phyloP scores from a whole-genome alignment of 441 rosid genomes.

The Aleurites moluccanus region DNA sequence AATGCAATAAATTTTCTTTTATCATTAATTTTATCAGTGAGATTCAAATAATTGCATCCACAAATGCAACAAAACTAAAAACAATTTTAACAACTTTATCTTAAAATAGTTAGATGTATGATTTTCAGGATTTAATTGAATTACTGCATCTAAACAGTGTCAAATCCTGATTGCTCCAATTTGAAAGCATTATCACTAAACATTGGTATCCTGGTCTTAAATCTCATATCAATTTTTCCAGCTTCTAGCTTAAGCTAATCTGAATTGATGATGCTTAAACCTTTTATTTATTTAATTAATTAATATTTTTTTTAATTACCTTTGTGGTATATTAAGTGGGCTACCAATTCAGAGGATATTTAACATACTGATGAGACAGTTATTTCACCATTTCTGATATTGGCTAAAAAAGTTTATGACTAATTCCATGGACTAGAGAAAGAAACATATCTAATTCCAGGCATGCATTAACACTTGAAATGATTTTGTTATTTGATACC shows the following conservation, averaged over 20 bases:
- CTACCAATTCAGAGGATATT: background rate
- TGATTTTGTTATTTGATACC: too few species aligned
- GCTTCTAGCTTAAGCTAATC: slow-evolving; percentile 6
- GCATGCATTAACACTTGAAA: too few species aligned
- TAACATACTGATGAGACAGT: background rate
- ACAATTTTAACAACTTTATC: too few species aligned
- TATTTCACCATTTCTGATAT: background rate
- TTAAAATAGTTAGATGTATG: background rate
- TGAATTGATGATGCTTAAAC: background rate
- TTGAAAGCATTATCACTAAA: background rate
- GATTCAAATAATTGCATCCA: too few species aligned
- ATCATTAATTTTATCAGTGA: too few species aligned
- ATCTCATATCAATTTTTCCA: background rate
- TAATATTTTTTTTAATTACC: background rate
- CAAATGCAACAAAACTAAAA: too few species aligned
- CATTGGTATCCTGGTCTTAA: background rate
- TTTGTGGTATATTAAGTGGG: background rate
- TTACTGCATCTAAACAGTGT: background rate
- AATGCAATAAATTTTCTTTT: too few species aligned
- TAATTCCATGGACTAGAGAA: background rate
- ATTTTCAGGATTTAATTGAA: background rate
- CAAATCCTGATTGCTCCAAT: background rate
- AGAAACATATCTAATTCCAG: background rate
- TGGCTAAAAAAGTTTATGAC: background rate
- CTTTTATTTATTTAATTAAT: background rate